Evolutionary conservation across 495 filamentous ascomycete species (phyloP), one percentile per base, ranked within the genome.

Genomic region (Aspergillus ellipticus): DNA sequence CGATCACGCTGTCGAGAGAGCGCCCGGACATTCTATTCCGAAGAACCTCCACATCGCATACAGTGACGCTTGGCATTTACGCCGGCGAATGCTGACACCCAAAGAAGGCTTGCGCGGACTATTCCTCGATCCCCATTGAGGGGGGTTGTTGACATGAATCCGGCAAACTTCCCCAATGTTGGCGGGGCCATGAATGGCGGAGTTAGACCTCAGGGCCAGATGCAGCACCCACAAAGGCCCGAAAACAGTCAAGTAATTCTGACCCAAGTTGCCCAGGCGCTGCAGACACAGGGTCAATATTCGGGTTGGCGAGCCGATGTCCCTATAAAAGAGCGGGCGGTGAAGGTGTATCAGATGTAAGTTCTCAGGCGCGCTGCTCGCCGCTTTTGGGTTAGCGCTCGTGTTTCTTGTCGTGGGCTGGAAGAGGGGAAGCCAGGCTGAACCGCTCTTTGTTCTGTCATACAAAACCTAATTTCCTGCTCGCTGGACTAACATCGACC

Each of bases 71-170:
- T 57, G 28, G 43, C 31, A 54, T 53, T 55, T 41, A 55, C 56
- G 41, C 53, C 61, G 53, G 72, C 74, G 74, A 73, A 78, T 78
- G 75, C 72, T 75, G 73, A 71, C 58, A 56, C 53, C 57, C 57
- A 67, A 53, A 20, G 52, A 57, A 47, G 49, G 47, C 58, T 64
- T 65, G 58, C 67, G 68, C 71, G 73, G 72, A 71, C 68, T 71
- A 57, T 53, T 71, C 62, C 56, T 66, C 65, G 64, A 67, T 67
- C 72, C 74, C 71, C 75, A 66, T 69, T 71, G 58, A 71, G 66
- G 75, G 72, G 75, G 73, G 73, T 69, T 70, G 65, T 70, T 63
- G 70, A 67, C 67, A 78, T 81, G 78, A 80, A 80, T 76, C 67
- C 73, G 53, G 73, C 64, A 59, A 73, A 75, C 56, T 78, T 77